Conservation (phyloP, 1,284 basidiomycete species). For the Pholiota adiposa region DNA sequence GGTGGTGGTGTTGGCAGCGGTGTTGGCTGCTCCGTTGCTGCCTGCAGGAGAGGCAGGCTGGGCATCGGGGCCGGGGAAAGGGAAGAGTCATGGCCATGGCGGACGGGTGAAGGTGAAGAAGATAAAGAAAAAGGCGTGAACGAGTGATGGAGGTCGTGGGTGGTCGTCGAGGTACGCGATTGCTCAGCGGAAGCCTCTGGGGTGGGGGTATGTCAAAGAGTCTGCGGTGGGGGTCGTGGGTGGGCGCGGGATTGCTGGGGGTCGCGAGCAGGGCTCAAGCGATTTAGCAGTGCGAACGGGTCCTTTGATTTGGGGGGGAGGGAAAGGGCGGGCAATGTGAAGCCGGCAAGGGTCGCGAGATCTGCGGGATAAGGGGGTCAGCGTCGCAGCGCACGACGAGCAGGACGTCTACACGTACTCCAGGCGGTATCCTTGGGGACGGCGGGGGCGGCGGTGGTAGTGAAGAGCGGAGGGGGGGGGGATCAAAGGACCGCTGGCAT, state of each 20-base stretch:
- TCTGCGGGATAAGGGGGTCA: conserved; percentile 48
- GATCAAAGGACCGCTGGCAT: conserved; percentile 29
- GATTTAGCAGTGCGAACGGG: conserved; percentile 41
- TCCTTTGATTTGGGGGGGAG: conserved; percentile 26
- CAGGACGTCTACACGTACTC: conserved; percentile 40
- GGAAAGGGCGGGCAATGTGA: conserved; percentile 53
- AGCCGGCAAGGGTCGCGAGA: conserved; percentile 96
- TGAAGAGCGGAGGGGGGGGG: conserved; percentile 27
- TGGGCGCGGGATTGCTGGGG: conserved; percentile 10
- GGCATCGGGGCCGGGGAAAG: conserved; percentile 51
- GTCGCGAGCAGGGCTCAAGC: conserved; percentile 77
- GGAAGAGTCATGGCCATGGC: conserved; percentile 60
- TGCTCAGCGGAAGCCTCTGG: conserved; percentile 58
- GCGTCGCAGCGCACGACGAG: conserved; percentile 4
- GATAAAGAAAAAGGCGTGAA: conserved; percentile 15
- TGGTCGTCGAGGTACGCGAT: conserved; percentile 53
- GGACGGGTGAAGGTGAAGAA: neutral
- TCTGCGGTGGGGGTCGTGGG: neutral
- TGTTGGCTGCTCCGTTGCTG: conserved; percentile 22
- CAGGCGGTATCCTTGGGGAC: conserved; percentile 82
- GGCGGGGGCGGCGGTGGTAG: conserved; percentile 57
- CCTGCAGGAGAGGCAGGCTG: conserved; percentile 33
- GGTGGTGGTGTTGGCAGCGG: too few relatives aligned
- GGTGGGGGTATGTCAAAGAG: too few relatives aligned
- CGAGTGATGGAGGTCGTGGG: conserved; percentile 7